Evolutionary conservation across 306 rosid genomes (phyloP), one percentile per base, ranked within the genome.

Genomic region (Lathyrus sativus): DNA sequence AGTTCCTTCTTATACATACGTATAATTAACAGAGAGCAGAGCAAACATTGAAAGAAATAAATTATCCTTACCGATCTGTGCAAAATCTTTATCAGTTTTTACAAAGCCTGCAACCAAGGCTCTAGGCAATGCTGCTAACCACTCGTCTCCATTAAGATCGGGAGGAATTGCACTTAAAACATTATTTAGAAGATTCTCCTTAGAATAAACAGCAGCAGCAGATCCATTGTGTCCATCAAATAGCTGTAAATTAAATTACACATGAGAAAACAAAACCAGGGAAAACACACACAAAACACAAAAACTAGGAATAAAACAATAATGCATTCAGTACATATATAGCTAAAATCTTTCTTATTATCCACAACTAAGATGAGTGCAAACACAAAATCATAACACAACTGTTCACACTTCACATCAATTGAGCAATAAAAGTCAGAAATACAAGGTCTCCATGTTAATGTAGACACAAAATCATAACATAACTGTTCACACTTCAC

Each of bases 201-300:
- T 95, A 2, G 99, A 3, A 83, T 88, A 95, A 73, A 91, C 81
- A 56, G 99, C 99, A 54, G 99, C 99, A 43, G 95, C 97, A 81
- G 99, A 73, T 70, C 99, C 99, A 59, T 95, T 95, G 82, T 95
- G 99, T 77, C 99, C 99, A 70, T 95, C 99, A 84, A 91, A 95
- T 55, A 95, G 81, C 99, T 95, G 97, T 63, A 80, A 74, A 19
- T 39, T 39, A 39, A 70, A 84, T 42, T 74, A 54, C 12, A 35
- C 12, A 51, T 72, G 65, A 83, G 84, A 76, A 77, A 74, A 67
- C 56, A 65, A 22, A 70, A 68, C 70, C 35, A 72, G 15, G 53
- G 15, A 63, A 38, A 51, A 18, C 14, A 39, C 44, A 19, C 31
- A 44, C 28, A 41, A 57, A 64, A 24, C 3, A 9, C 64, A 70